Conservation (phyloP, 164 flowering plant genomes). For the Aristolochia fimbriata region DNA sequence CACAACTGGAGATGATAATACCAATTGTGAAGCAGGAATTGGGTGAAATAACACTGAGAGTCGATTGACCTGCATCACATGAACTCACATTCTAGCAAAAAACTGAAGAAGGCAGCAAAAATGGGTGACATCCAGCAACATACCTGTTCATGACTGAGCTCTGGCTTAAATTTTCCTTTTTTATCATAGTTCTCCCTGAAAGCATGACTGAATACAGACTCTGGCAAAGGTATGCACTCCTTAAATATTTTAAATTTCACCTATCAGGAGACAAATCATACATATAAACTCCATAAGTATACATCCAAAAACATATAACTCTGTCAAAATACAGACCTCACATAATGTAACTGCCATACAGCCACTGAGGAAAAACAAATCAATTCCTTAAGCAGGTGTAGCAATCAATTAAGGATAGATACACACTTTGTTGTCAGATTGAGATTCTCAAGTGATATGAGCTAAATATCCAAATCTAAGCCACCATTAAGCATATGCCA, state of each 20-base stretch:
- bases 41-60: neutral
- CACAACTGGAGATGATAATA: neutral
- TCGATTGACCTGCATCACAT: neutral
- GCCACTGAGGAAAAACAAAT: neutral
- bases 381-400: neutral
- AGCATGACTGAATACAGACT: constrained; percentile 28
- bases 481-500: no score
- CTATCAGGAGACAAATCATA: constrained; percentile 10
- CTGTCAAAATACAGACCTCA: neutral
- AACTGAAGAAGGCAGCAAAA: neutral
- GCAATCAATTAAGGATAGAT: neutral
- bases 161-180: constrained; percentile 21
- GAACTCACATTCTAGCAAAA: no score
- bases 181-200: constrained; percentile 24
- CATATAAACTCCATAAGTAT: neutral
- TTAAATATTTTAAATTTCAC: constrained; percentile 29
- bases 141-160: constrained; percentile 26
- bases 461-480: no score
- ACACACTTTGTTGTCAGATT: neutral
- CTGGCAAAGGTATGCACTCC: constrained; percentile 42
- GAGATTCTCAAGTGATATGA: neutral
- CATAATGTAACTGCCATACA: no score
- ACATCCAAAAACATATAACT: neutral
- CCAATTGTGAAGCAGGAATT: neutral
- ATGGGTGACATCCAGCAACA: neutral